phyloP scores from a whole-genome alignment of 2,329 filamentous ascomycete species.

The Colletotrichum sansevieriae region DNA sequence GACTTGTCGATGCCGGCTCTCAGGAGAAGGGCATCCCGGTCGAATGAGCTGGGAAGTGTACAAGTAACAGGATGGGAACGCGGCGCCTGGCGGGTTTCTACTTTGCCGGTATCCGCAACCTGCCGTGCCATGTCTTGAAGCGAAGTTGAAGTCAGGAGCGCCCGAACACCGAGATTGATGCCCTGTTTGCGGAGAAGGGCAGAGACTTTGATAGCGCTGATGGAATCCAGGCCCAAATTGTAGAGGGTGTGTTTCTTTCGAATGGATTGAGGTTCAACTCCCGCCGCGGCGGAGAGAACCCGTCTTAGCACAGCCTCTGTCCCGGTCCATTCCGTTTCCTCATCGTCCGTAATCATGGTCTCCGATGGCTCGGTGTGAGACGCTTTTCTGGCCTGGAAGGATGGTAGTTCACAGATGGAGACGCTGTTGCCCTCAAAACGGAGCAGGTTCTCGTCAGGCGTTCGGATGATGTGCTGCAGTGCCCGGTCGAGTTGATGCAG shows the following conservation, averaged over 20 bases:
- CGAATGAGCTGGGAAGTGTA: conserved; percentile 47
- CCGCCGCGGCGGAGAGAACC: conserved; percentile 70
- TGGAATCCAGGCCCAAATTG: conserved; percentile 90
- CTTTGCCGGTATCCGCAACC: conserved; percentile 48
- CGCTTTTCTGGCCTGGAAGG: conserved; percentile 49
- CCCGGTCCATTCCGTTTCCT: conserved; percentile 50
- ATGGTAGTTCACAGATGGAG: conserved; percentile 75
- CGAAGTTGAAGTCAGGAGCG: conserved; percentile 76
- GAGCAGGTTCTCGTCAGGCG: conserved; percentile 65
- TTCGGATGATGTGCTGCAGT: conserved; percentile 67
- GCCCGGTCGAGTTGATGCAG: conserved; percentile 71
- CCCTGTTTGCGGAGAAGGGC: conserved; percentile 75
- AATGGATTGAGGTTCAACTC: conserved; percentile 70
- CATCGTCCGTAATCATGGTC: background rate
- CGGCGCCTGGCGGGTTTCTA: background rate
- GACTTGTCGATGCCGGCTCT: conserved; percentile 55
- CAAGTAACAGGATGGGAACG: background rate
- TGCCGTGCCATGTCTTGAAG: conserved; percentile 69
- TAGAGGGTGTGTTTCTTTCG: conserved; percentile 76
- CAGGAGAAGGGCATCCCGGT: conserved; percentile 54
- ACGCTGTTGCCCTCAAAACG: conserved; percentile 64
- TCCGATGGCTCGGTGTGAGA: background rate
- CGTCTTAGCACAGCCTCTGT: conserved; percentile 57
- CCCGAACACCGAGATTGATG: conserved; percentile 75
- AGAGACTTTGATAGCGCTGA: conserved; percentile 88